Evolutionary conservation across 2,329 filamentous ascomycete species (phyloP).

Genomic region (Pseudogymnoascus sp.): DNA sequence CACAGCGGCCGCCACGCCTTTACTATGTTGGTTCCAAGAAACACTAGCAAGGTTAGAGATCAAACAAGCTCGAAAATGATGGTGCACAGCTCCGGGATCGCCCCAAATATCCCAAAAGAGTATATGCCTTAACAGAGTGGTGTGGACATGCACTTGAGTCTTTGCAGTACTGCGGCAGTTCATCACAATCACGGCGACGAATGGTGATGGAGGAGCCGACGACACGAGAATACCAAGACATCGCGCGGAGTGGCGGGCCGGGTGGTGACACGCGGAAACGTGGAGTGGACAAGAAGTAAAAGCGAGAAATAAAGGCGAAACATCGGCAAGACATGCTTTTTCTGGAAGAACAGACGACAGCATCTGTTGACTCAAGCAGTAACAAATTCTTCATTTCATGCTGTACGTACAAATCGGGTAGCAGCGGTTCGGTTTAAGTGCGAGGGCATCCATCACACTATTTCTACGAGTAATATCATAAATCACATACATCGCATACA

Average conservation of each 20-base stretch:
- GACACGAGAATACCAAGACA: background rate
- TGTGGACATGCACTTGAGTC: background rate
- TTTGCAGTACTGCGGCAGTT: background rate
- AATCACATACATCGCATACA: background rate
- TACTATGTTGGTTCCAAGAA: background rate
- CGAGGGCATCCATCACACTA: background rate
- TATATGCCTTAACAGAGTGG: background rate
- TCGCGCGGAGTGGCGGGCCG: background rate
- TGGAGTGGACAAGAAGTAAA: background rate
- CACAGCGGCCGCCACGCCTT: background rate
- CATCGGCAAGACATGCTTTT: background rate
- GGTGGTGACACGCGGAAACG: conserved; percentile 2
- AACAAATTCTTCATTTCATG: background rate
- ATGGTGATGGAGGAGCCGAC: background rate
- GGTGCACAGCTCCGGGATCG: background rate
- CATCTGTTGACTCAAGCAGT: background rate
- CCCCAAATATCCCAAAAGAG: background rate
- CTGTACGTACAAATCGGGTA: background rate
- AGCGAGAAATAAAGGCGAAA: background rate
- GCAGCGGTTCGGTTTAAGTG: background rate
- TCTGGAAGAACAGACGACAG: background rate
- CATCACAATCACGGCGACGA: background rate
- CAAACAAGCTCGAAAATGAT: background rate
- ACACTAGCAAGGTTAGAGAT: background rate
- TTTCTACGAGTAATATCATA: conserved; percentile 4